Percentiles rank a stretch among this genome's conserved stretches.
These are phyloP conservation scores for Colletotrichum theobromicola DNA, from an alignment of 2,329 filamentous ascomycete genomes.

Conservation along the genomic window DNA sequence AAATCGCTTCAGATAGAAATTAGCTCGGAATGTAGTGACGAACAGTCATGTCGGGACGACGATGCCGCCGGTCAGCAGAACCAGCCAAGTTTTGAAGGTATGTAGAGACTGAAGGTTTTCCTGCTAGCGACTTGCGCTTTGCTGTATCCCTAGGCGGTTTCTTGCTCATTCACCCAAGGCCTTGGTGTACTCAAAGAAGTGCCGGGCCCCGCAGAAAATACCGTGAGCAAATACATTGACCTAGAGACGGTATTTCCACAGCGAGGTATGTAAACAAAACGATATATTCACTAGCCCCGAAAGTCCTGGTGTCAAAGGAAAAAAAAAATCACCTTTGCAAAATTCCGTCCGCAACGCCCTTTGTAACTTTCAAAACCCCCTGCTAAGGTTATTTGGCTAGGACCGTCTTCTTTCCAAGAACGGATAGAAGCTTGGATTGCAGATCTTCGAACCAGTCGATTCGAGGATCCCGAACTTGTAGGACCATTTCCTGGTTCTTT, in stretches of 20 bases:
- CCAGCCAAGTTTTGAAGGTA: neutral
- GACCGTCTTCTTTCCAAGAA: neutral
- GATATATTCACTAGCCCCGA: neutral
- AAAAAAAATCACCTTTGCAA: neutral
- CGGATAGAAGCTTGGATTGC: constrained; percentile 16
- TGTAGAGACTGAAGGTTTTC: neutral
- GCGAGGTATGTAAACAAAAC: constrained; percentile 10
- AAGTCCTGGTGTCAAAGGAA: neutral
- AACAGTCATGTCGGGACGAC: neutral
- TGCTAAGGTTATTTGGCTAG: neutral
- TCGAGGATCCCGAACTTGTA: constrained; percentile 17
- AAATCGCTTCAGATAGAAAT: neutral
- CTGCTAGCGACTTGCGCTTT: neutral
- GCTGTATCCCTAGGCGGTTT: neutral
- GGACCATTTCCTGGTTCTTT: constrained; percentile 11
- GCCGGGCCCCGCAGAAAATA: neutral
- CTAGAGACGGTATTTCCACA: neutral
- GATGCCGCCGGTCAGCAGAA: neutral
- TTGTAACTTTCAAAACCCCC: neutral
- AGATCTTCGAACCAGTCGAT: neutral
- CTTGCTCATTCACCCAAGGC: neutral
- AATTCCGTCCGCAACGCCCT: neutral
- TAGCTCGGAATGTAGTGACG: neutral
- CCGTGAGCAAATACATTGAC: neutral
- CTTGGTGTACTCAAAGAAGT: neutral